A percentile compares a stretch with the other conserved stretches of the same genome.
Conservation (phyloP, 148 eudicot genomes). For the Cornus kousa region DNA sequence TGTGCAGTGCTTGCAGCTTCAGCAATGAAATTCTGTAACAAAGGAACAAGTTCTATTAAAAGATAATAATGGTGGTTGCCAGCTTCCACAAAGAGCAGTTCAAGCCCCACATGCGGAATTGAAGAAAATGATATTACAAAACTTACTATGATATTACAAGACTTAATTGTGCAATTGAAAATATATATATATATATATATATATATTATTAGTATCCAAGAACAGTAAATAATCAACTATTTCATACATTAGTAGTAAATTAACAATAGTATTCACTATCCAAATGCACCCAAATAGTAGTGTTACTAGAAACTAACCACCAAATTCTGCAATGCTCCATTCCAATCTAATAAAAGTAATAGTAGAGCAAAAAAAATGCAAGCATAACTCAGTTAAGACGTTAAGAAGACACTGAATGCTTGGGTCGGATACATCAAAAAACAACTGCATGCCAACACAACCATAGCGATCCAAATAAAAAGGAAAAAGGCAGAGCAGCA, state of each 20-base stretch:
- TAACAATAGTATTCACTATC: neutral
- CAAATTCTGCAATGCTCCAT: neutral
- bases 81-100: too few relatives aligned
- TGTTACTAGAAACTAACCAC: neutral
- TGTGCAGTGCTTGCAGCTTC: conserved; percentile 38
- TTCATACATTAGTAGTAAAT: neutral
- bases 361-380: neutral
- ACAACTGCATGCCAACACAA: neutral
- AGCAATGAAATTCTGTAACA: conserved; percentile 44
- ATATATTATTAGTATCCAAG: too few relatives aligned
- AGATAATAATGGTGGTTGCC: too few relatives aligned
- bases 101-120: too few relatives aligned
- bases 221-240: neutral
- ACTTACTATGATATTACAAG: too few relatives aligned
- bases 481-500: neutral
- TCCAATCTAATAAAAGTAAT: neutral
- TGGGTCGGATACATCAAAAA: too few relatives aligned
- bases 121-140: too few relatives aligned
- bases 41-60: neutral
- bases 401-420: too few relatives aligned
- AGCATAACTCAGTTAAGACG: neutral
- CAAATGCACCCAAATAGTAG: neutral
- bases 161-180: too few relatives aligned
- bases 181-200: too few relatives aligned
- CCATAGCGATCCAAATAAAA: neutral